phyloP scores from a whole-genome alignment of 78 protist species.

The Planoprotostelium fungivorum region DNA sequence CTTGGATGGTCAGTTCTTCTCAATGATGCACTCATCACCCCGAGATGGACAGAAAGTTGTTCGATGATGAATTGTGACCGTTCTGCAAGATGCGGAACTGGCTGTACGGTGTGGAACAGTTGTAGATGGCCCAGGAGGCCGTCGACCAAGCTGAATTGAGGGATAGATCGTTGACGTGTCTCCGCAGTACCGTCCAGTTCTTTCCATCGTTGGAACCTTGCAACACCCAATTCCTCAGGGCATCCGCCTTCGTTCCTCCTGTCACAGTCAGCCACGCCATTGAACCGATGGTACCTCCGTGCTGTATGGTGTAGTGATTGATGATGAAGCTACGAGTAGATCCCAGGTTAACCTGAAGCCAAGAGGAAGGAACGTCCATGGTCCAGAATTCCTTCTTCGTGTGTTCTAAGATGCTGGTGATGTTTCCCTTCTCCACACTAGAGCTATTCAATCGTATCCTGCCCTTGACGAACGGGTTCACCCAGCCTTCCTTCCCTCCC shows the following conservation, averaged over 20 bases:
- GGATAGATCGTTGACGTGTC: conserved; percentile 66
- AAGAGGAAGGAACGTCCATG: conserved; percentile 65
- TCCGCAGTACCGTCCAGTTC: conserved; percentile 57
- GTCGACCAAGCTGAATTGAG: conserved; percentile 48
- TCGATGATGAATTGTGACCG: conserved; percentile 65
- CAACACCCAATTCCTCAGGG: conserved; percentile 66
- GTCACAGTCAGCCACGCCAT: not conserved
- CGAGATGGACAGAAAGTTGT: conserved; percentile 60
- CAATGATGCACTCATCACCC: conserved; percentile 12
- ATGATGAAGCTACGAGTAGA: conserved; percentile 33
- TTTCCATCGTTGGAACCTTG: conserved; percentile 65
- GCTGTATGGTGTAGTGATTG: conserved; percentile 50
- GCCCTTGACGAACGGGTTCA: conserved; percentile 54
- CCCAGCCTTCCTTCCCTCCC: conserved; percentile 39
- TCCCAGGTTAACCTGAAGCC: conserved; percentile 62
- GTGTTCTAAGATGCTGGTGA: not conserved
- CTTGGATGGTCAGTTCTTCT: not conserved
- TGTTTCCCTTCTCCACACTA: conserved; percentile 49
- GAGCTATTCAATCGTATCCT: conserved; percentile 37
- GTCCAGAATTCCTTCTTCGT: not conserved
- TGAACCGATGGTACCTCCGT: conserved; percentile 46
- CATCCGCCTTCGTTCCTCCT: conserved; percentile 28
- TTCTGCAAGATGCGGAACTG: conserved; percentile 63
- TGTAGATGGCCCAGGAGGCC: conserved; percentile 55
- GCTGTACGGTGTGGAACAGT: conserved; percentile 48